Base-by-base conservation (phyloP, 345 rosid species). In the Excoecaria agallocha region DNA sequence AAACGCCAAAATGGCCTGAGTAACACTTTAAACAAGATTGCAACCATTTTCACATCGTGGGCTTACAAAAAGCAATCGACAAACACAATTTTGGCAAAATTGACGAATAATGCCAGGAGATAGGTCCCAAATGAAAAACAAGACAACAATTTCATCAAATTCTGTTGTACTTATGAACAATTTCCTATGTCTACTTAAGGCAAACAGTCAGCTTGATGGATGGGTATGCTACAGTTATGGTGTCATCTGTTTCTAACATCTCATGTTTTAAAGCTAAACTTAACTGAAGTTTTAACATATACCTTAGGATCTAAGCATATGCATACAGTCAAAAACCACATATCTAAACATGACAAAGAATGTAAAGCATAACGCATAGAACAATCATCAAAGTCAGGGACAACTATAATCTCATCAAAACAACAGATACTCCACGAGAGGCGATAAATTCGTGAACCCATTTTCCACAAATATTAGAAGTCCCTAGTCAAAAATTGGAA, bases 381-480 rank as follows among this genome's bases (percentile, higher is more conserved):
- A 5, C 56, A 25, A 49, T 38, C 10, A 12, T 60, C 43, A 35
- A 39, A 13, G 22, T 12, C 8, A 5, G 3, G 16, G 39, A 22
- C 62, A 70, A 15, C 46, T 22, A 24, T 11, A 19, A 50, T 30
- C 57, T 25, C 16, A 46, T 60, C 9, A 67, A 22, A 24, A 48
- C 16, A 5, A 67, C 37, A n/a, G 52, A 67, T 6, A 48, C 39
- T 48, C 20, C 56, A 48, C 0, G 30, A 15, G 24, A 30, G 4
- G 50, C 50, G 10, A 49, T 8, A 39, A 30, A 49, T 13, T 4
- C 5, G 6, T 1, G 4, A 19, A 39, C 48, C 67, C 46, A 39
- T 16, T 62, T 38, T 12, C 70, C 45, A 57, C 10, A 56, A 79
- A 52, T 57, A 74, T 19, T 9, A 57, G 46, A 75, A 70, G 45